Base-by-base conservation (phyloP, 2,329 filamentous ascomycete genomes). In the Botrytis deweyae region DNA sequence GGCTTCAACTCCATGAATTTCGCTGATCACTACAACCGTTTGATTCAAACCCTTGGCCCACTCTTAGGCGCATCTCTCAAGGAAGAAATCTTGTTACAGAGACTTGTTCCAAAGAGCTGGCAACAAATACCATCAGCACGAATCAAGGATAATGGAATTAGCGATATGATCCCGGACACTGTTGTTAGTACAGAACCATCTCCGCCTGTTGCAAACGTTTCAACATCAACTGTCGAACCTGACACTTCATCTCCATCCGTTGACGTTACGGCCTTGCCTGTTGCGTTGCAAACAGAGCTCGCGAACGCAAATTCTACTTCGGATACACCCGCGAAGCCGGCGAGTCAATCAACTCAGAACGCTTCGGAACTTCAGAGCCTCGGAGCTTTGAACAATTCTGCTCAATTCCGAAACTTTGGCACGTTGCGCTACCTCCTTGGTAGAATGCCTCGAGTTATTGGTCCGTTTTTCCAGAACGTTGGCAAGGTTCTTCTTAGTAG, bases 401-500 rank as follows among this genome's bases (percentile, higher is more conserved):
- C 77, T 75, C 62, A 85, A 63, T 91, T 91, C 81, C 89, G 92
- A 80, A 99, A 98, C 81, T 94, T 92, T 59, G 90, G 92, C 80
- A 91, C 89, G 20, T 86, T 98, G 63, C 89, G 92, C 55, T 91
- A 91, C 77, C 85, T 98, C 18, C 86, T 98, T 20, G 91, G 92
- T 78, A 91, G 93, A 49, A 88, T 97, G 78, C 91, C 95, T 36
- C 90, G 90, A 14, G 91, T 91, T 4, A 92, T 95, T n/a, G 92
- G 93, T 29, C 91, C 92, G 0, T 92, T 98, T 78, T 92, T 97
- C 80, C 93, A 97, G 79, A 91, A 90, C 1, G 85, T 98, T 62
- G 95, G 95, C 20, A 96, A 94, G 81, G 89, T 92, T 25, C 85
- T 98, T 36, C 86, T 97, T 6, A 89, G 90, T 62, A 92, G 93